Percentiles rank a stretch among this genome's conserved stretches.
Evolutionary conservation across 164 flowering plant genomes (phyloP).

Genomic region (Nelumbo lutea): DNA sequence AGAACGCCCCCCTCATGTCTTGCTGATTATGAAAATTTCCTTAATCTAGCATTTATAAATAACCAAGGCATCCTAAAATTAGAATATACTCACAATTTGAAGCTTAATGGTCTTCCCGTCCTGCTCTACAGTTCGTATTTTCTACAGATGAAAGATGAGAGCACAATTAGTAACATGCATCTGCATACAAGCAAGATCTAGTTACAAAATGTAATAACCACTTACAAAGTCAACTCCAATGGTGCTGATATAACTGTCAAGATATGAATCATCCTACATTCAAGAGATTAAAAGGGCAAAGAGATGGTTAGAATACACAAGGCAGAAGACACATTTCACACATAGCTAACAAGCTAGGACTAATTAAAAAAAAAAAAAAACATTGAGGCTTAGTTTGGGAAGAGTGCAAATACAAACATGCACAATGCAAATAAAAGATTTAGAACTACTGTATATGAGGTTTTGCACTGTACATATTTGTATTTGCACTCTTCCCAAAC

Average conservation of each 20-base stretch:
- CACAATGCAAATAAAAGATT: no score
- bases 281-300: slow-evolving; percentile 2
- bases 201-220: background rate
- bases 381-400: no score
- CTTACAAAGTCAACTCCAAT: slow-evolving; percentile 96
- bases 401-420: no score
- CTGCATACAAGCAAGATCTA: background rate
- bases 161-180: slow-evolving; percentile 2
- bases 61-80: background rate
- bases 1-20: no score
- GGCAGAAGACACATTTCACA: no score
- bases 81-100: slow-evolving; percentile 65
- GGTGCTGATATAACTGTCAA: slow-evolving; percentile 93
- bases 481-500: no score
- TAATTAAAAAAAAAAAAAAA: no score
- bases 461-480: no score
- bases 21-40: no score
- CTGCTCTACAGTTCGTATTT: slow-evolving; percentile 95
- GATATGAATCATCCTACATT: slow-evolving; percentile 87
- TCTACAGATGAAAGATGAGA: slow-evolving; percentile 33
- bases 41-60: no score
- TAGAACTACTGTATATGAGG: no score
- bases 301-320: background rate
- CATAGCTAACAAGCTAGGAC: no score
- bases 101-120: slow-evolving; percentile 94